Evolutionary conservation across 164 flowering plant genomes (phyloP), one percentile per base, ranked within the genome.

Genomic region (Magnolia changhungtana): DNA sequence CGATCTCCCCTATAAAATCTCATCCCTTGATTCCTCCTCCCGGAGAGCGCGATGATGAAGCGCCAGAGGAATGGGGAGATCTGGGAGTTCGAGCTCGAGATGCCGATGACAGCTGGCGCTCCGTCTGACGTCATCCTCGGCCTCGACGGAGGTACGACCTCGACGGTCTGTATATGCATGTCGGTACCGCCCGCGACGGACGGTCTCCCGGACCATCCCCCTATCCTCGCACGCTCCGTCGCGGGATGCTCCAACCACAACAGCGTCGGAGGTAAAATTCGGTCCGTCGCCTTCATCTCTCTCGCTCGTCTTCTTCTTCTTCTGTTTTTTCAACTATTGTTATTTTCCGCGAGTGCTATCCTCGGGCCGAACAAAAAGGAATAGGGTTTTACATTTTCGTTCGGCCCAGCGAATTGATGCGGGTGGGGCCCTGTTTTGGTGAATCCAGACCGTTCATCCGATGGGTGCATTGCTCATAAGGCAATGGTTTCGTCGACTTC

Each of bases 171-270:
- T 78, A 76, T 95, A 8, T 95, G 98, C 80, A 82, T 95, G 82
- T 90, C 95, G 6, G 49, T 89, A 27, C 86, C 89, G 20, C 80
- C 77, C 77, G 81, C 88, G 65, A 73, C 76, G 7, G 74, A 77
- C 4, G 76, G 86, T 7, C 92, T 89, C n/a, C 61, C 61, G 61
- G 90, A 91, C 37, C 82, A 93, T 71, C 81, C 86, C 1, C 98
- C 98, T 0, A 77, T 95, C 79, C 92, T 90, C 45, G 86, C 88
- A 31, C 89, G 96, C 5, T 92, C 96, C n/a, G 86, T 82, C 31
- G 88, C 95, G 51, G 98, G 98, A 29, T 95, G 96, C 86, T 91
- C 98, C 76, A 95, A 95, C 74, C 90, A 89, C 81, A 95, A 95
- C 79, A 91, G 95, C 63, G 91, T 95, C n/a, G 98, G 98, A 80